Conservation (phyloP, 2,329 filamentous ascomycete species). For the Pseudogymnoascus verrucosus region DNA sequence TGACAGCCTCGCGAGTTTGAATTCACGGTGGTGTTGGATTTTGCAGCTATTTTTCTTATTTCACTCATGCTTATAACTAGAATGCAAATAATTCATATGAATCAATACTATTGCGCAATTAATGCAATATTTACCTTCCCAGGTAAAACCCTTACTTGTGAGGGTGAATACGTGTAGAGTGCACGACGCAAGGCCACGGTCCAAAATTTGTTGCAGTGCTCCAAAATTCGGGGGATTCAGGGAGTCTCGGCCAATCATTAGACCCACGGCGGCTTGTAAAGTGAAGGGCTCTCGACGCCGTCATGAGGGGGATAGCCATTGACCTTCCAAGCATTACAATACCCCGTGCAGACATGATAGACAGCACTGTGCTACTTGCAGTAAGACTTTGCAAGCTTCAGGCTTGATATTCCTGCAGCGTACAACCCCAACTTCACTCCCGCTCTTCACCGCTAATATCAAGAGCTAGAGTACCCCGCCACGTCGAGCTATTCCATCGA, state of each 20-base stretch:
- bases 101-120: not conserved
- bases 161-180: not conserved
- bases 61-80: not conserved
- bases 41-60: not conserved
- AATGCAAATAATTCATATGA: not conserved
- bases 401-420: not conserved
- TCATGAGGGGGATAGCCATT: not conserved
- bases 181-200: not conserved
- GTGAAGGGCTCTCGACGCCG: not conserved
- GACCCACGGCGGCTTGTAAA: not conserved
- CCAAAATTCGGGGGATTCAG: not conserved
- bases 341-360: not conserved
- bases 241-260: not conserved
- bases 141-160: not conserved
- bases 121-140: not conserved
- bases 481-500: not conserved
- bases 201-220: not conserved
- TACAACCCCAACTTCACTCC: not conserved
- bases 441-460: slow-evolving; percentile 1
- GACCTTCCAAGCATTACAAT: not conserved
- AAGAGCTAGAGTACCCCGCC: not conserved
- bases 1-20: not conserved
- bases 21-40: not conserved
- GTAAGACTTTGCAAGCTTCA: not conserved
- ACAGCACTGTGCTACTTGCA: not conserved